A percentile compares a stretch with the other conserved stretches of the same genome.
These are phyloP conservation scores for Choanephora cucurbitarum DNA, from an alignment of 371 early-diverging fungal genomes.

Conservation along the genomic window DNA sequence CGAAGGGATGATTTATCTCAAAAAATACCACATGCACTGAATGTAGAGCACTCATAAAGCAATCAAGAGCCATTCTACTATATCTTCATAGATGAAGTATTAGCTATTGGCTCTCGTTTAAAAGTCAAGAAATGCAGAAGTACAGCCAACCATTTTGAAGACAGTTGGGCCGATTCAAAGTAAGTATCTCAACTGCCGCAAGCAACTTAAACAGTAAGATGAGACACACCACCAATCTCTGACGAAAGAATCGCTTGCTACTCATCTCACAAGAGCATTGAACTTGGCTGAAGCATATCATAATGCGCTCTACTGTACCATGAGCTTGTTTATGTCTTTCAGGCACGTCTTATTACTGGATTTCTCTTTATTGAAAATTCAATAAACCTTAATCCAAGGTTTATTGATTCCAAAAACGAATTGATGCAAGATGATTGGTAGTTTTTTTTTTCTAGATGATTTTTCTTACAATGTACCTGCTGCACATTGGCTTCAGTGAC, in stretches of 20 bases:
- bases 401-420: too few species aligned
- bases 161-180: neutral
- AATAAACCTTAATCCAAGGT: too few species aligned
- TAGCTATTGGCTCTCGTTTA: neutral
- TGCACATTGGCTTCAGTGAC: too few species aligned
- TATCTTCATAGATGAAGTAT: neutral
- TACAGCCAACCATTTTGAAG: neutral
- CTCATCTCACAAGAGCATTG: neutral
- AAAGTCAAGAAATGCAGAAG: neutral
- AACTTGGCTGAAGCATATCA: neutral
- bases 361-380: too few species aligned
- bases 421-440: too few species aligned
- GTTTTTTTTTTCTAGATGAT: too few species aligned
- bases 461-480: too few species aligned
- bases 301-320: neutral
- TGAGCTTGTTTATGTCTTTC: neutral
- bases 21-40: slow-evolving; percentile 1
- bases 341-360: too few species aligned
- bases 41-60: neutral
- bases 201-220: neutral
- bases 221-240: neutral
- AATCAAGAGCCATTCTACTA: neutral
- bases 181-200: neutral
- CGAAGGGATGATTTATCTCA: neutral
- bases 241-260: neutral